Evolutionary conservation across 2,329 filamentous ascomycete species (phyloP), one percentile per base, ranked within the genome.

Genomic region (Curvularia verruculosa): DNA sequence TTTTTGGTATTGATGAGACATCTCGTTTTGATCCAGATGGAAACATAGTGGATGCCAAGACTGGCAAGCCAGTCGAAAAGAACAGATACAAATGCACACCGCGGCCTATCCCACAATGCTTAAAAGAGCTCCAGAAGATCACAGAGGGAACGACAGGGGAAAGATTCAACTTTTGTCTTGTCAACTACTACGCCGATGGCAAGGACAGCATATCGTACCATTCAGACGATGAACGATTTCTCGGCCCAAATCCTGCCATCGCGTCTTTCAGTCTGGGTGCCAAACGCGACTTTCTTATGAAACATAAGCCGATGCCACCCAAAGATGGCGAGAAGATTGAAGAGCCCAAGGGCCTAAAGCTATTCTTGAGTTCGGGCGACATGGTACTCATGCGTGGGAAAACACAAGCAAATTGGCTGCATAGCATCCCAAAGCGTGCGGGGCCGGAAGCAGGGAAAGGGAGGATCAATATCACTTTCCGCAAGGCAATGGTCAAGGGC

Each of bases 111-210:
- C 90, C 90, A 0, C 77, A 83, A 52, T 92, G 89, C 65, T 82
- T 94, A 0, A 84, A 90, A 37, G 74, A 81, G 5, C 81, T 94
- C 7, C 84, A 87, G 9, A 77, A 75, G 31, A 81, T 85, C 9
- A 86, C 89, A 1, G 89, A 94, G 74, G 80, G 82, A 4, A 84
- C 85, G 0, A 90, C 88, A 0, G 83, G 82, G n/a, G 84, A 85
- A 67, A 82, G 70, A 1, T 94, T 89, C 77, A 94, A 94, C 71
- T 91, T 93, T 71, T 90, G 87, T 58, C 82, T 94, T 1, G 89
- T 94, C 4, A 94, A 94, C 69, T 94, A 94, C 77, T 94, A 94
- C 70, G 87, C 88, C n/a, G 85, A 84, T 3, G 90, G 90, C 0
- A 79, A 85, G 5, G 90, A 94, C 72, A 91, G 88, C 64, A 94